A percentile compares a stretch with the other conserved stretches of the same genome.
Conservation (phyloP, 371 early-diverging fungal species). For the Circinella minor region DNA sequence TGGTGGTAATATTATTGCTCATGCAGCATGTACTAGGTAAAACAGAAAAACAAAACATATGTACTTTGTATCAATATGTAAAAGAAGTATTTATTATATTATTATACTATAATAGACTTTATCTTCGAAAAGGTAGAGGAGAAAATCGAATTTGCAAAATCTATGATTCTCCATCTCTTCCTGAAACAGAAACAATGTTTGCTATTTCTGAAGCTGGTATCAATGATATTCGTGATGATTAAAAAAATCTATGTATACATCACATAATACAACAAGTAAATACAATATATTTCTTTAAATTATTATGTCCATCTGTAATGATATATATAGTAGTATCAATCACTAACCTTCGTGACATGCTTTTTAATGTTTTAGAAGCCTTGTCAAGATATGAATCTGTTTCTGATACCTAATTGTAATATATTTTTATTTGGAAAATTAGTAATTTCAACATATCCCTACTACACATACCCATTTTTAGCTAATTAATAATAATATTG, state of each 20-base stretch:
- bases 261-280: not conserved
- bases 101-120: slow-evolving; percentile 54
- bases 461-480: slow-evolving; percentile 1
- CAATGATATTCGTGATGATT: slow-evolving; percentile 35
- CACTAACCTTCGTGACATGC: slow-evolving; percentile 90
- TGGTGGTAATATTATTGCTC: slow-evolving; percentile 98
- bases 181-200: slow-evolving; percentile 79
- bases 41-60: not conserved
- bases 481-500: not conserved
- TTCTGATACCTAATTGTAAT: slow-evolving; percentile 63
- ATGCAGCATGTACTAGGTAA: slow-evolving; percentile 85
- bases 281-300: too few species aligned
- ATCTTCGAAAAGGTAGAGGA: slow-evolving; percentile 83
- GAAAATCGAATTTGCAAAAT: slow-evolving; percentile 87
- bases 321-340: not conserved
- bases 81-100: not conserved
- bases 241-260: not conserved
- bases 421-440: too few species aligned
- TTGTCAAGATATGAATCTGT: slow-evolving; percentile 91
- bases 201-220: slow-evolving; percentile 72
- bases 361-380: slow-evolving; percentile 85
- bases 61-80: not conserved
- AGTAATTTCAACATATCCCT: not conserved
- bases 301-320: too few species aligned
- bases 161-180: slow-evolving; percentile 88